Percentiles rank a stretch among this genome's conserved stretches.
phyloP scores from a whole-genome alignment of 2,329 filamentous ascomycete genomes.

The Graphium sp. region DNA sequence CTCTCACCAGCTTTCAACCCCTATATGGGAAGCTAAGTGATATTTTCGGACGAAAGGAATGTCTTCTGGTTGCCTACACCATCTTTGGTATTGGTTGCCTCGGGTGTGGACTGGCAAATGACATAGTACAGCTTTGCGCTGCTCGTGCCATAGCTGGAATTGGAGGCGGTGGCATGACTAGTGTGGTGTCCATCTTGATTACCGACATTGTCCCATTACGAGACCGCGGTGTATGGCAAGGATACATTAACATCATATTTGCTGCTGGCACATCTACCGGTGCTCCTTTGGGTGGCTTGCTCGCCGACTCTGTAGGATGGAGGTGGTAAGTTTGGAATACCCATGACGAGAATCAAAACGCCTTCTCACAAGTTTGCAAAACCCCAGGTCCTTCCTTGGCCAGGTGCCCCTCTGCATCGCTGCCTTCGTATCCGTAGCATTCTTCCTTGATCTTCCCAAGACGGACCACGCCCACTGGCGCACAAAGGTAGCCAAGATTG shows the following conservation, averaged over 20 bases:
- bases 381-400: constrained; percentile 45
- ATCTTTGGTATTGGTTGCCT: constrained; percentile 50
- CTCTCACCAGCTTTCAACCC: constrained; percentile 59
- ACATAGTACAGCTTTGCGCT: constrained; percentile 48
- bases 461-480: constrained; percentile 44
- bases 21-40: constrained; percentile 56
- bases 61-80: constrained; percentile 45
- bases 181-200: constrained; percentile 51
- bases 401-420: constrained; percentile 52
- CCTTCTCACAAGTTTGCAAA: constrained; percentile 10
- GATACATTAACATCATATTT: constrained; percentile 54
- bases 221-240: constrained; percentile 59
- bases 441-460: constrained; percentile 44
- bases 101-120: constrained; percentile 43
- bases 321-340: constrained; percentile 35
- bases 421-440: constrained; percentile 45
- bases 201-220: constrained; percentile 51
- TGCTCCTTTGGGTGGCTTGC: constrained; percentile 51
- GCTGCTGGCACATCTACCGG: constrained; percentile 51
- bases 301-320: constrained; percentile 63
- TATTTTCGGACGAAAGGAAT: constrained; percentile 53
- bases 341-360: not conserved
- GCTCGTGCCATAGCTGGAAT: constrained; percentile 37
- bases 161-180: constrained; percentile 57
- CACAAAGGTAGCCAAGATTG: constrained; percentile 48